Evolutionary conservation across 2,329 filamentous ascomycete genomes (phyloP), one percentile per base, ranked within the genome.

Genomic region (Biscogniauxia marginata): DNA sequence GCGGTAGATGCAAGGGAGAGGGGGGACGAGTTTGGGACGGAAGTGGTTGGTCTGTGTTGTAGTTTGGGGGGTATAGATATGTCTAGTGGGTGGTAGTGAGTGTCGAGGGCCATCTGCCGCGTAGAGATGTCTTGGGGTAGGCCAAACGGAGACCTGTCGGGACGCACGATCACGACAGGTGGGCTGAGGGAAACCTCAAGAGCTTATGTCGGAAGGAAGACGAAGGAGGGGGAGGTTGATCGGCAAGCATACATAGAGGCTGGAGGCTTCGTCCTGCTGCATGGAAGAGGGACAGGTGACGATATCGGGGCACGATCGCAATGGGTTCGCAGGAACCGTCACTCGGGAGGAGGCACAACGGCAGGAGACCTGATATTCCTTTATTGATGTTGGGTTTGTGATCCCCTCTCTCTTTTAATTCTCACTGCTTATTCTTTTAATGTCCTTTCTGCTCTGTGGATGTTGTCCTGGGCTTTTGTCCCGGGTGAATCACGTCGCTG

Each of bases 41-140:
- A 60, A 72, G 52, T 50, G 74, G 66, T 70, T 72, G 69, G 72
- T 72, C 68, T 75, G 77, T 62, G 80, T 75, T 63, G 78, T 73
- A 70, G 80, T 76, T 69, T 81, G 65, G 78, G 73, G 73, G 82
- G 82, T 74, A 83, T 57, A 83, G 71, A 81, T 80, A 71, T 81
- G 83, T 75, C 79, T 78, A 75, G 79, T 78, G 67, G 72, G 70
- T 79, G 83, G 81, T 77, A 83, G 79, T 75, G 79, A 75, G 77
- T 85, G 85, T 75, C 79, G 79, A 77, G 83, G 83, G 82, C 81
- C 84, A 85, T 88, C 84, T 77, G 86, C 85, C 84, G 87, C 86
- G 79, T 46, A 44, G 84, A 86, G 81, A 66, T 72, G 65, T 64
- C 65, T 67, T 68, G 60, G 44, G 49, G 55, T 46, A 56, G 49